Base-by-base conservation (phyloP, 805 yeast species). In the Yamadazyma sp. region DNA sequence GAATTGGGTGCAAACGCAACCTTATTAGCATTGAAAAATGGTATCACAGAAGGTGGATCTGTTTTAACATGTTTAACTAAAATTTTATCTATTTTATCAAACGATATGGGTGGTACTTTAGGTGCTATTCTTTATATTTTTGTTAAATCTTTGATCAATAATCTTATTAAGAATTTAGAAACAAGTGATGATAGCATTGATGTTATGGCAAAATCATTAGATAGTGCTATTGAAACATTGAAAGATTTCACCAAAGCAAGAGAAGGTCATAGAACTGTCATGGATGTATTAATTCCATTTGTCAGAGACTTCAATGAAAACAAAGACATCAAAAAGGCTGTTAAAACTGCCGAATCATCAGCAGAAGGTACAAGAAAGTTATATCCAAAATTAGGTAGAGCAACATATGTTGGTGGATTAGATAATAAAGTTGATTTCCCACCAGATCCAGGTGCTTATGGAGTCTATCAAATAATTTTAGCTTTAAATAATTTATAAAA, bases 381-480 rank as follows among this genome's bases (percentile, higher is more conserved):
- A 33, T 41, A 37, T n/a, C 64, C 69, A 7, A 55, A 53, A 30
- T 45, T 62, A 9, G 69, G 69, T 9, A 49, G 69, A 38, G 69
- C 67, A 10, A 45, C 64, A 3, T 62, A 62, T 34, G 69, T 62
- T 30, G 68, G 65, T 13, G 52, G 55, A 9, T 44, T 50, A 13
- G 56, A 48, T 1, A 46, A 49, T 10, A 44, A 40, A 19, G 42
- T 29, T 2, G 60, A 49, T 20, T 56, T 59, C 34, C 64, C 64
- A 7, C 69, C 69, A 5, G 69, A 62, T 34, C 66, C 69, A n/a
- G 69, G 69, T 16, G 67, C 69, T 10, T 62, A 58, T 36, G 69
- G 65, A 19, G 54, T 61, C 14, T 60, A 61, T 39, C 65, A 59
- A 38, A 49, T 60, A 3, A 45, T 60, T 23, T 30, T 48, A 22